Conservation (phyloP, 163 green algal genomes). For the Volvox carteri region DNA sequence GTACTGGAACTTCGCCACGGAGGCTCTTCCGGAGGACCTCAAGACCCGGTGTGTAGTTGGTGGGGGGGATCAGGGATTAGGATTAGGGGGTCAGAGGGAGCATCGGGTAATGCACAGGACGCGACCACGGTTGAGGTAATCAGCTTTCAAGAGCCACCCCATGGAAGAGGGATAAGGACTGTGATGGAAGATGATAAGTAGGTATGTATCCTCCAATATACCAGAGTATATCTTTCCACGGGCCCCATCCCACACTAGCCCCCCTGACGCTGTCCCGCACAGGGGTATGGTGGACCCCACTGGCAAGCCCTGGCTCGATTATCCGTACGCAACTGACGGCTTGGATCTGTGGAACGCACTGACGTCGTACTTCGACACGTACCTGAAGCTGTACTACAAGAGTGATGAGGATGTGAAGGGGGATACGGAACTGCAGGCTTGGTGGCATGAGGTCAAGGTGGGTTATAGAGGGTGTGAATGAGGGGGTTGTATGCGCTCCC, state of each 20-base stretch:
- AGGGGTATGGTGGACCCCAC: slow-evolving; percentile 64
- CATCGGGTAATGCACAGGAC: background rate
- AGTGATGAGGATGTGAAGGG: slow-evolving; percentile 51
- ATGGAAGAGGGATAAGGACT: too few species aligned
- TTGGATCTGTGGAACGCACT: slow-evolving; percentile 64
- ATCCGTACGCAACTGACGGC: slow-evolving; percentile 71
- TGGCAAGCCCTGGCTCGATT: slow-evolving; percentile 61
- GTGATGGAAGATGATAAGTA: background rate
- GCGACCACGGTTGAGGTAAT: too few species aligned
- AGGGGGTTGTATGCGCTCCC: background rate
- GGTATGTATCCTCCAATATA: background rate
- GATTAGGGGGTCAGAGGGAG: background rate
- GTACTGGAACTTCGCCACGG: slow-evolving; percentile 66
- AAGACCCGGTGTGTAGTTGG: background rate
- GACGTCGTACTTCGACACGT: slow-evolving; percentile 49
- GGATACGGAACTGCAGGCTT: slow-evolving; percentile 68
- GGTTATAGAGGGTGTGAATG: background rate
- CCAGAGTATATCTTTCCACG: background rate
- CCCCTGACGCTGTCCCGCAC: background rate
- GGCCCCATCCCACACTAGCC: background rate
- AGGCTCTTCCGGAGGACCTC: slow-evolving; percentile 68
- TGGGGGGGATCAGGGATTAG: background rate
- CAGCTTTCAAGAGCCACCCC: background rate
- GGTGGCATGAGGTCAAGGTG: slow-evolving; percentile 68
- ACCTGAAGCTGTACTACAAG: slow-evolving; percentile 74